Evolutionary conservation across 1,284 basidiomycete genomes (phyloP).

Genomic region (Puccinia novopanici): DNA sequence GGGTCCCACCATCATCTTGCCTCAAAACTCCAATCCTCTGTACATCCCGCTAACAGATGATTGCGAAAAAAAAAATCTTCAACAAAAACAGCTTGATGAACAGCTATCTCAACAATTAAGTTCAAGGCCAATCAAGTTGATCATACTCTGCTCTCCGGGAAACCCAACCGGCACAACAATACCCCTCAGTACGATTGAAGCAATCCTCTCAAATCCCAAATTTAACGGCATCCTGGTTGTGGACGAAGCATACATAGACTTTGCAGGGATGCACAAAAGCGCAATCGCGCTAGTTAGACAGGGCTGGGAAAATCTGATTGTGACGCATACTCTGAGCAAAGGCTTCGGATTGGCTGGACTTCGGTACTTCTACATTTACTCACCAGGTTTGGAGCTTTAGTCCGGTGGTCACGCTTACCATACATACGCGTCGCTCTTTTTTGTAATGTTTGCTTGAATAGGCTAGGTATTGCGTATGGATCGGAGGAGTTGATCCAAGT

Average conservation of each 20-base stretch:
- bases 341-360: constrained; percentile 94
- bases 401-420: not conserved
- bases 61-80: not conserved
- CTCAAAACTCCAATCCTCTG: not conserved
- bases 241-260: constrained; percentile 98
- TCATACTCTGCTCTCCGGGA: constrained; percentile 95
- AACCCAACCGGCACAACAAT: constrained; percentile 93
- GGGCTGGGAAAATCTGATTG: constrained; percentile 84
- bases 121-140: constrained; percentile 70
- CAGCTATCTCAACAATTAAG: constrained; percentile 53
- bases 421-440: not conserved
- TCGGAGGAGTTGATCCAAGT: constrained; percentile 87
- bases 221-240: constrained; percentile 91
- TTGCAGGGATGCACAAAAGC: constrained; percentile 69
- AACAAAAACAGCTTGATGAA: constrained; percentile 18
- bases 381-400: not conserved
- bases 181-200: constrained; percentile 69
- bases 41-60: not conserved
- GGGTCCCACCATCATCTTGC: constrained; percentile 56
- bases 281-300: constrained; percentile 69
- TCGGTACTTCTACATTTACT: constrained; percentile 64
- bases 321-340: constrained; percentile 94
- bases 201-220: constrained; percentile 74
- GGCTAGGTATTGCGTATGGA: constrained; percentile 84
- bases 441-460: constrained; percentile 57